These are phyloP conservation scores for Mitragyna speciosa DNA, from an alignment of 257 asterid genomes.

Conservation along the genomic window DNA sequence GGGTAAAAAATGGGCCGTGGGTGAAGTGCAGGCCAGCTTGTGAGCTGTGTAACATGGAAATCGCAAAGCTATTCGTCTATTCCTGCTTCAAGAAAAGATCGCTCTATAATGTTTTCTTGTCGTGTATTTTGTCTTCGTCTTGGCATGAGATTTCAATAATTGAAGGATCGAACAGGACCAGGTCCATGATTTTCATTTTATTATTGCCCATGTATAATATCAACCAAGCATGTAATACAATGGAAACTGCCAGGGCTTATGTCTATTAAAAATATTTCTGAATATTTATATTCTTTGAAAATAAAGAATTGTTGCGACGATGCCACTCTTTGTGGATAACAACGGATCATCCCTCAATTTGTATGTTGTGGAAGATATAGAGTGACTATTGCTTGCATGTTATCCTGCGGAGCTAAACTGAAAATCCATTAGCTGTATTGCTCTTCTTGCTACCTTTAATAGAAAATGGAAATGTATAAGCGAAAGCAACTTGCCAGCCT, in stretches of 20 bases:
- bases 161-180: conserved; percentile 22
- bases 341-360: background rate
- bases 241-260: background rate
- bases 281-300: background rate
- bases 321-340: background rate
- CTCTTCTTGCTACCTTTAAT: background rate
- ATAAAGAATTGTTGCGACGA: background rate
- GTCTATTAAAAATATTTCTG: background rate
- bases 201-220: background rate
- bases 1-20: background rate
- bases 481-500: too few species aligned
- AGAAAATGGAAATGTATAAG: too few species aligned
- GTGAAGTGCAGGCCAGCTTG: conserved; percentile 25
- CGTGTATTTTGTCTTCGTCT: conserved; percentile 28
- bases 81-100: conserved; percentile 22
- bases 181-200: background rate
- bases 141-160: conserved; percentile 31
- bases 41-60: conserved; percentile 28
- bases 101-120: conserved; percentile 30
- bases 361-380: background rate
- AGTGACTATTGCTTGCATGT: background rate
- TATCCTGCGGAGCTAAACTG: too few species aligned
- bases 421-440: background rate
- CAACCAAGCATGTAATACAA: background rate
- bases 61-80: conserved; percentile 1